Conservation (phyloP, 305 asterid species). For the Coffea humblotiana region DNA sequence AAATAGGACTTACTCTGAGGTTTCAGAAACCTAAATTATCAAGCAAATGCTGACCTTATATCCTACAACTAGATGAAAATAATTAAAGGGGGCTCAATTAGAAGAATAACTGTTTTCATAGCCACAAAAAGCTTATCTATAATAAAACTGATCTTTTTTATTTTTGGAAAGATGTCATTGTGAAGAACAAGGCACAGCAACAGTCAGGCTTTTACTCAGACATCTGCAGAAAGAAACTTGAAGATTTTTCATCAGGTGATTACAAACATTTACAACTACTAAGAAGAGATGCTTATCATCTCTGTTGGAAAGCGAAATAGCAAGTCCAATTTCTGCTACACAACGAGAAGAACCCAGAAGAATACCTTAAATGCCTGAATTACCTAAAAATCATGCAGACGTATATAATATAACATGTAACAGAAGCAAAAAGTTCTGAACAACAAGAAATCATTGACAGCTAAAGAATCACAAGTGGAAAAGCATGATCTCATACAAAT, state of each 20-base stretch:
- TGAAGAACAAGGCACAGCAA: neutral
- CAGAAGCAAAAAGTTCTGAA: too few species aligned
- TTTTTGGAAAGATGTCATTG: neutral
- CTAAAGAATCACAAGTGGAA: neutral
- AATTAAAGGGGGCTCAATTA: neutral
- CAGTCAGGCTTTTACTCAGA: neutral
- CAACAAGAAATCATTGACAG: neutral
- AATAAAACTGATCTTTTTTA: neutral
- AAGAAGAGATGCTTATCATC: neutral
- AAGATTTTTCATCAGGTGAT: neutral
- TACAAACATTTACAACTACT: neutral
- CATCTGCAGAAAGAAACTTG: neutral
- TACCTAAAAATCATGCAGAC: neutral
- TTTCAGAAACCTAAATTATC: neutral
- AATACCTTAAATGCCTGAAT: slow-evolving; percentile 1
- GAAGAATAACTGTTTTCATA: neutral
- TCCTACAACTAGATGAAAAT: neutral
- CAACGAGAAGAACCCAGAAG: neutral
- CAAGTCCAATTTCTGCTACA: neutral
- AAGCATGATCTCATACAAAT: slow-evolving; percentile 8
- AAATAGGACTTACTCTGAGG: neutral
- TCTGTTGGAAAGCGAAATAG: neutral
- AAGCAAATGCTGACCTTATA: neutral
- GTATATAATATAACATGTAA: neutral
- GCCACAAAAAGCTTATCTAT: neutral